Evolutionary conservation across 106 monocot species (phyloP).

Genomic region (Acanthochlamys bracteata): DNA sequence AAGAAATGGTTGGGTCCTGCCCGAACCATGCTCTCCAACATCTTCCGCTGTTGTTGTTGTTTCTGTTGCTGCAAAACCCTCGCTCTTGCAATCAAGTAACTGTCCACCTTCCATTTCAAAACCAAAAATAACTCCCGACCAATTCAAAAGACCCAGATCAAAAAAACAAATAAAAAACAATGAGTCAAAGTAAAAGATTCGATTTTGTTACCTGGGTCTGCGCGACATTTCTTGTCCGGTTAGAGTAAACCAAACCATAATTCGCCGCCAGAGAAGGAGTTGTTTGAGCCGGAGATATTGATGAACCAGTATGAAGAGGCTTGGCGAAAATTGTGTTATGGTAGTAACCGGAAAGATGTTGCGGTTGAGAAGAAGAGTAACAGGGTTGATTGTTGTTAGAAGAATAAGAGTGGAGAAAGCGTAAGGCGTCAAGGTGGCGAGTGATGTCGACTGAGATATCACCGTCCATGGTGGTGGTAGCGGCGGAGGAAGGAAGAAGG

Average conservation of each 20-base stretch:
- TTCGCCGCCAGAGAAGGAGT: not conserved
- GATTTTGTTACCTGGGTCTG: not conserved
- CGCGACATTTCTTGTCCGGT: not conserved
- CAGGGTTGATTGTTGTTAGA: not conserved
- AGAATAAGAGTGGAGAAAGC: not conserved
- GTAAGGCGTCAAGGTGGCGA: not conserved
- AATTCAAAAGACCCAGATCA: not conserved
- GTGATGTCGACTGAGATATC: too few species aligned
- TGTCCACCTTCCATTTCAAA: conserved; percentile 5
- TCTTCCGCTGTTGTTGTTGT: not conserved
- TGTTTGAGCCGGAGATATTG: not conserved
- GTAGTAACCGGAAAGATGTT: not conserved
- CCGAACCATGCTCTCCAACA: not conserved
- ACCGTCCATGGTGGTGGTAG: conserved; percentile 10
- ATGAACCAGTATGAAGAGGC: not conserved
- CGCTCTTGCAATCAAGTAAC: not conserved
- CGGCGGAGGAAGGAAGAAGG: not conserved
- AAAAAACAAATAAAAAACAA: not conserved
- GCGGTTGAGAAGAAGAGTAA: not conserved
- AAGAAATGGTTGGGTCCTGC: not conserved
- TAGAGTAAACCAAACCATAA: not conserved
- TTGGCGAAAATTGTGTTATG: not conserved
- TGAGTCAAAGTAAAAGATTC: not conserved
- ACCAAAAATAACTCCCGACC: not conserved
- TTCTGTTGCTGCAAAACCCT: conserved; percentile 10